These are phyloP conservation scores for Aspergillus jensenii DNA, from an alignment of 2,329 filamentous ascomycete species.

Conservation along the genomic window DNA sequence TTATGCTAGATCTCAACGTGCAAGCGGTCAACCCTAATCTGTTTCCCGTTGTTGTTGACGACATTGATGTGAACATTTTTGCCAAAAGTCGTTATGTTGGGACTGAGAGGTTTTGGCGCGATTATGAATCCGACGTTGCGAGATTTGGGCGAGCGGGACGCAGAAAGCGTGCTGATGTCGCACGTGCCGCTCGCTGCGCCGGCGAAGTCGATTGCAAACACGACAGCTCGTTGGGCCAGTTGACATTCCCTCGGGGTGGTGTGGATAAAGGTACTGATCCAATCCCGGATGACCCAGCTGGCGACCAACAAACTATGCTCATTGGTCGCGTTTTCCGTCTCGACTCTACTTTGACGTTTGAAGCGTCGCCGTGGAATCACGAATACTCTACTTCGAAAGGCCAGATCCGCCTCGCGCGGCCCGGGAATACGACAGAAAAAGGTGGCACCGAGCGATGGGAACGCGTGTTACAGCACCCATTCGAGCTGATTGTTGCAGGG, in stretches of 20 bases:
- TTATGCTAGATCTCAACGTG: constrained; percentile 90
- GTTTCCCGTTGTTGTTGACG: constrained; percentile 79
- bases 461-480: constrained; percentile 83
- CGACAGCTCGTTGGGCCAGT: constrained; percentile 14
- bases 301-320: constrained; percentile 76
- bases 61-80: constrained; percentile 89
- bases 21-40: constrained; percentile 90
- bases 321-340: constrained; percentile 87
- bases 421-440: constrained; percentile 82
- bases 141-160: constrained; percentile 33
- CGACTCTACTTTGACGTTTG: constrained; percentile 84
- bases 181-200: constrained; percentile 28
- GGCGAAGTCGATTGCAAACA: constrained; percentile 20
- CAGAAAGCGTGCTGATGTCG: constrained; percentile 32
- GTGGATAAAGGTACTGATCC: constrained; percentile 62
- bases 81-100: constrained; percentile 89
- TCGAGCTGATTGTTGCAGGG: constrained; percentile 88
- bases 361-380: constrained; percentile 82
- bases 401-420: constrained; percentile 76
- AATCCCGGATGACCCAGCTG: constrained; percentile 56
- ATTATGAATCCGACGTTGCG: constrained; percentile 27
- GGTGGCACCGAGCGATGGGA: constrained; percentile 88
- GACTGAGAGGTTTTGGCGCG: constrained; percentile 48
- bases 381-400: constrained; percentile 71
- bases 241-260: constrained; percentile 27